phyloP scores from a whole-genome alignment of 805 yeast species.

The Cyberlindnera sargentensis region DNA sequence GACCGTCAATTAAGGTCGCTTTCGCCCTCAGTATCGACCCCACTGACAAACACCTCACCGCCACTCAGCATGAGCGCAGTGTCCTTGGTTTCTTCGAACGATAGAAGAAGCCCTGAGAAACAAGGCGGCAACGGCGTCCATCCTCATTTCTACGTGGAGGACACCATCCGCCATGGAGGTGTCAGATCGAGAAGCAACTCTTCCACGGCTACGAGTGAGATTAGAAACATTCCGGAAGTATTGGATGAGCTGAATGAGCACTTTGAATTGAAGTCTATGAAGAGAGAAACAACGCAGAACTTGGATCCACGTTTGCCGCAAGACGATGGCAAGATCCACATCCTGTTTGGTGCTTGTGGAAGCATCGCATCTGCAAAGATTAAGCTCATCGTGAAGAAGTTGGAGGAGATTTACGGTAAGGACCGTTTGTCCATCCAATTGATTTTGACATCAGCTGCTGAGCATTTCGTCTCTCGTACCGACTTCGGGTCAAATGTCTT shows the following conservation, averaged over 20 bases:
- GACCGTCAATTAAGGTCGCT: conserved; percentile 11
- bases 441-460: conserved; percentile 79
- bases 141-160: conserved; percentile 73
- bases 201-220: conserved; percentile 10
- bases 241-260: conserved; percentile 5
- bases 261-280: conserved; percentile 1
- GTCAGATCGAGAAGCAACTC: conserved; percentile 26
- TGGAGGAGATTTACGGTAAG: conserved; percentile 72
- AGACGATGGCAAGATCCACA: conserved; percentile 85
- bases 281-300: conserved; percentile 38
- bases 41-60: conserved; percentile 7
- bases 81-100: conserved; percentile 16
- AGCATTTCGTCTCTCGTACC: conserved; percentile 59
- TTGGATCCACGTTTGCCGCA: conserved; percentile 61
- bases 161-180: conserved; percentile 47
- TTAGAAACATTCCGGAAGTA: conserved; percentile 7
- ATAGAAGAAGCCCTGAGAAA: conserved; percentile 2
- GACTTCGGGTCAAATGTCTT: conserved; percentile 55
- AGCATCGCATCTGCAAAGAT: conserved; percentile 79
- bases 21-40: conserved; percentile 8
- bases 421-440: conserved; percentile 77
- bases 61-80: conserved; percentile 13
- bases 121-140: conserved; percentile 28
- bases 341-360: conserved; percentile 83
- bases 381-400: conserved; percentile 69